phyloP scores from a whole-genome alignment of 805 yeast species.

The Candida koratica region DNA sequence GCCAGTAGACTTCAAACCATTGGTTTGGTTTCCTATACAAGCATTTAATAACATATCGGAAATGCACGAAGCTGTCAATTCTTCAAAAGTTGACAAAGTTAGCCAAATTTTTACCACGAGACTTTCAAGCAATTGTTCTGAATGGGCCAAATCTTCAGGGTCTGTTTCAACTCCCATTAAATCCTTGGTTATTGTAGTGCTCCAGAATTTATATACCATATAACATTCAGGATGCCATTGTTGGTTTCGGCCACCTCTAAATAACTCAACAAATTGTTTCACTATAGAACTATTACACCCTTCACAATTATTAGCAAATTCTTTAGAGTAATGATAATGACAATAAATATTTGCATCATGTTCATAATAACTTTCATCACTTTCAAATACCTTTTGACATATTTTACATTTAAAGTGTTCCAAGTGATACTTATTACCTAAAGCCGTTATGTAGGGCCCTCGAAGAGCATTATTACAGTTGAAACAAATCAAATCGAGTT shows the following conservation, averaged over 20 bases:
- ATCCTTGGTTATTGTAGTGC: constrained; percentile 67
- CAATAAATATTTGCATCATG: constrained; percentile 80
- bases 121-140: constrained; percentile 63
- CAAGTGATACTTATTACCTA: constrained; percentile 86
- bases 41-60: constrained; percentile 88
- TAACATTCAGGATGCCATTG: constrained; percentile 99
- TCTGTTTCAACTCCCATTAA: constrained; percentile 44
- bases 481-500: constrained; percentile 80
- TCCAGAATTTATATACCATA: constrained; percentile 97
- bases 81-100: constrained; percentile 83
- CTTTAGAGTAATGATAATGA: constrained; percentile 85
- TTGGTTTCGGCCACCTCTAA: constrained; percentile 84
- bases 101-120: constrained; percentile 73
- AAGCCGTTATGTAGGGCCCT: constrained; percentile 91
- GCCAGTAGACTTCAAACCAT: constrained; percentile 69
- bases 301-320: constrained; percentile 84
- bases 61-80: constrained; percentile 80
- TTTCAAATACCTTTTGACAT: constrained; percentile 81
- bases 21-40: constrained; percentile 62
- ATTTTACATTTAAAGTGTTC: constrained; percentile 92
- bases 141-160: constrained; percentile 32
- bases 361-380: constrained; percentile 89
- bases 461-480: constrained; percentile 82
- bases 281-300: constrained; percentile 90
- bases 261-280: constrained; percentile 90